Base-by-base conservation (phyloP, 305 asterid species). In the Ruellia speciosa region DNA sequence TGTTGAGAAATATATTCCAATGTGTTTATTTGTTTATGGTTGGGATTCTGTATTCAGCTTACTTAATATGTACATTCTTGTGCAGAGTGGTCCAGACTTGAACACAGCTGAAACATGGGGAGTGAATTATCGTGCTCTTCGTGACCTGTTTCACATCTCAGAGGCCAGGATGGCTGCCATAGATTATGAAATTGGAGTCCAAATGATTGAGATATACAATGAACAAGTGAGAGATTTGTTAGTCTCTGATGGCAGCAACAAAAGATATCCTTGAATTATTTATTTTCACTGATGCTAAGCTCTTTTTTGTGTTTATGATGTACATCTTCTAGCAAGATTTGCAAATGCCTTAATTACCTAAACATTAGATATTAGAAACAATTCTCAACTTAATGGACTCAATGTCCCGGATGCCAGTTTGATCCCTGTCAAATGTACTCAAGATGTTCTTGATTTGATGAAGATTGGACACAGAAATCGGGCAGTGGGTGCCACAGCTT, bases 201-300 rank as follows among this genome's bases (percentile, higher is more conserved):
- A 90, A 71, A 87, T 90, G 96, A 85, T 90, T 64, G 96, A 89
- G 60, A 86, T 88, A 75, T 88, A 88, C 76, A 88, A 88, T 28
- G 97, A 88, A 58, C 97, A 89, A 86, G 97, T 90, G 68, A 73
- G 97, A 79, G 97, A 90, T 80, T 80, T 90, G 70, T 70, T 90
- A 74, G 95, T 85, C 60, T 76, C 87, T 62, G 94, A 84, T 64
- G 88, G 89, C 33, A 72, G 84, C 58, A 87, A 71, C 59, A 72
- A 74, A 60, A 79, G 96, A 87, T 90, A 87, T 90, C 97, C 97
- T 89, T 81, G 59, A 16, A 56, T 54, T 28, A 17, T 18, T 62
- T 49, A 49, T 13, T 71, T 14, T 46, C 47, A 20, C 34, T 18
- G 3, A 63, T 63, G 31, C 48, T 54, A 49, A 47, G 20, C 34